Percentiles rank a stretch among this genome's conserved stretches.
phyloP scores from a whole-genome alignment of 805 yeast species.

The Barnettozyma vustinii region DNA sequence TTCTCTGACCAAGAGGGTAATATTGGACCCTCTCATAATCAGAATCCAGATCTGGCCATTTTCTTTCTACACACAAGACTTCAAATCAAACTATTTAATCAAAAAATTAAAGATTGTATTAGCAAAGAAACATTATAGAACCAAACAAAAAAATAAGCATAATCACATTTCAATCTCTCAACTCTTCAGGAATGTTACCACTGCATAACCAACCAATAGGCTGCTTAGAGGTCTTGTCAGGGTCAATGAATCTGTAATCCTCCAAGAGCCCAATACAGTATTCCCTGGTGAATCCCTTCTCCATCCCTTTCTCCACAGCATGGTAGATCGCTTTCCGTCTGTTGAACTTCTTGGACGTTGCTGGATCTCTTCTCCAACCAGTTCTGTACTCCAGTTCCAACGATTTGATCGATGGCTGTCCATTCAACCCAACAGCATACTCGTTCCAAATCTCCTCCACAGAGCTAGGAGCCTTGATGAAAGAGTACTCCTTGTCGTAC shows the following conservation, averaged over 20 bases:
- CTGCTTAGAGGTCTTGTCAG: slow-evolving; percentile 36
- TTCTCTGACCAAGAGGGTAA: not conserved
- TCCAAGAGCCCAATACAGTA: slow-evolving; percentile 43
- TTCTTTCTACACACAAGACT: not conserved
- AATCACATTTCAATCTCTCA: slow-evolving; percentile 8
- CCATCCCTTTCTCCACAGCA: slow-evolving; percentile 47
- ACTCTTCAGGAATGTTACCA: slow-evolving; percentile 31
- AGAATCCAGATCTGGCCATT: not conserved
- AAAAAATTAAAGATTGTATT: too few relatives aligned
- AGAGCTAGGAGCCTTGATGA: slow-evolving; percentile 39
- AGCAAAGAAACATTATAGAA: not conserved
- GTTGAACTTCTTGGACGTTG: slow-evolving; percentile 47
- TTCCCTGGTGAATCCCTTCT: slow-evolving; percentile 38
- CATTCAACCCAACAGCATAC: slow-evolving; percentile 45
- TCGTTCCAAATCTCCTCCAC: slow-evolving; percentile 54
- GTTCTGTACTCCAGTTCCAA: slow-evolving; percentile 45
- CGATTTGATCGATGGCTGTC: slow-evolving; percentile 46
- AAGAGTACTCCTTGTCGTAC: slow-evolving; percentile 30
- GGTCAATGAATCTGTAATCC: slow-evolving; percentile 36
- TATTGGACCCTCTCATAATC: not conserved
- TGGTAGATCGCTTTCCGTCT: slow-evolving; percentile 49
- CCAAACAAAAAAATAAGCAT: too few relatives aligned
- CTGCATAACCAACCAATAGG: slow-evolving; percentile 42
- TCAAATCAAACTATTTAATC: too few relatives aligned
- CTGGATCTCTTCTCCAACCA: slow-evolving; percentile 51